These are phyloP conservation scores for Colletotrichum euphorbiae DNA, from an alignment of 2,329 filamentous ascomycete genomes.

Conservation along the genomic window DNA sequence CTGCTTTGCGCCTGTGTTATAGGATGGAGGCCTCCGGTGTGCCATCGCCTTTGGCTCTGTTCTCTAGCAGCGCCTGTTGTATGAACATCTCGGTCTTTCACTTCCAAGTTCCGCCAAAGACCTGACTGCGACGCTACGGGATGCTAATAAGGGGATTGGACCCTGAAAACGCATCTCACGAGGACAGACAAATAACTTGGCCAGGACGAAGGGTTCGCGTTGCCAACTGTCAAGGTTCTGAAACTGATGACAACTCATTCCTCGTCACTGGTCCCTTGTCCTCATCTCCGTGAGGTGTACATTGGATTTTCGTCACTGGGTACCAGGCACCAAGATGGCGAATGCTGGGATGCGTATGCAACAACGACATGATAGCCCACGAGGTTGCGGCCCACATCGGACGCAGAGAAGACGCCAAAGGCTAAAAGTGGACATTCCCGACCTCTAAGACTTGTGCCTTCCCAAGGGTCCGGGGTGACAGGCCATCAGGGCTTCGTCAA, in stretches of 20 bases:
- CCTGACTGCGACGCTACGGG: slow-evolving; percentile 23
- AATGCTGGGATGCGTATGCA: slow-evolving; percentile 4
- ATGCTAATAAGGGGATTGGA: slow-evolving; percentile 22
- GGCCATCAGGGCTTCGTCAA: slow-evolving; percentile 22
- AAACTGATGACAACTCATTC: slow-evolving; percentile 32
- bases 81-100: slow-evolving; percentile 37
- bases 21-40: slow-evolving; percentile 2
- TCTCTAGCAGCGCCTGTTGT: slow-evolving; percentile 25
- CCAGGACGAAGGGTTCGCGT: slow-evolving; percentile 13
- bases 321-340: slow-evolving; percentile 4
- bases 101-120: slow-evolving; percentile 25
- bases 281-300: not conserved
- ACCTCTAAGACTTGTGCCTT: slow-evolving; percentile 16
- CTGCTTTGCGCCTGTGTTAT: not conserved
- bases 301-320: slow-evolving; percentile 6
- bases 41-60: not conserved
- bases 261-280: slow-evolving; percentile 10
- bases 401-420: slow-evolving; percentile 13
- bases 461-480: slow-evolving; percentile 36
- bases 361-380: slow-evolving; percentile 16
- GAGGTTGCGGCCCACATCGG: slow-evolving; percentile 25
- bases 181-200: slow-evolving; percentile 18
- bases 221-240: slow-evolving; percentile 4
- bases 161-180: slow-evolving; percentile 33
- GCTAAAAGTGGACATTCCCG: slow-evolving; percentile 19